Percentiles rank a stretch among this genome's conserved stretches.
phyloP scores from a whole-genome alignment of 164 flowering plant genomes.

The Dillenia suffruticosa region DNA sequence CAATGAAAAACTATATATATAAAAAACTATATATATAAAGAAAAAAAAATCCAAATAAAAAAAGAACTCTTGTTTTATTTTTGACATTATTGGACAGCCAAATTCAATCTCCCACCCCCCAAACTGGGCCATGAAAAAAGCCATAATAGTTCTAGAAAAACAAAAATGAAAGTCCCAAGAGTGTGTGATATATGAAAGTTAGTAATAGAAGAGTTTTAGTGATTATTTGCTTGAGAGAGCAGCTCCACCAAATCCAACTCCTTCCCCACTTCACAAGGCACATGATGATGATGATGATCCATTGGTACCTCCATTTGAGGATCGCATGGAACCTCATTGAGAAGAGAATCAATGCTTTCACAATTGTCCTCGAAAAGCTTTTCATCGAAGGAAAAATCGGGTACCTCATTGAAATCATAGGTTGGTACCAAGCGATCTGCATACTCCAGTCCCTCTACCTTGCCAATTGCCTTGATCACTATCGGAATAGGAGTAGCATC shows the following conservation, averaged over 20 bases:
- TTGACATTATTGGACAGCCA: too few species aligned
- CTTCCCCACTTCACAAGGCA: conserved; percentile 34
- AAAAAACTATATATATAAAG: too few species aligned
- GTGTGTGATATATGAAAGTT: too few species aligned
- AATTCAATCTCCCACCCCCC: too few species aligned
- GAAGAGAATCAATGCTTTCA: conserved; percentile 27
- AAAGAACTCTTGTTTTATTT: too few species aligned
- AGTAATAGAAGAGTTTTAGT: background rate
- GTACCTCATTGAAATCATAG: conserved; percentile 31
- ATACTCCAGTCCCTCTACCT: background rate
- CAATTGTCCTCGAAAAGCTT: conserved; percentile 29
- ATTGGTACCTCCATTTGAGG: conserved; percentile 13
- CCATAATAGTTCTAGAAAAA: too few species aligned
- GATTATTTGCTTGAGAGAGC: conserved; percentile 31
- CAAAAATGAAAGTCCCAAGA: too few species aligned
- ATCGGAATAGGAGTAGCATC: too few species aligned
- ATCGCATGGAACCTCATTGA: conserved; percentile 26
- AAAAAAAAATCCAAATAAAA: too few species aligned
- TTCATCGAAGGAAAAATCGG: conserved; percentile 34
- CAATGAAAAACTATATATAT: too few species aligned
- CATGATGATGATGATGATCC: background rate
- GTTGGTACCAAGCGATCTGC: conserved; percentile 24
- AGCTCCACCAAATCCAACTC: conserved; percentile 62
- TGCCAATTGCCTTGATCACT: too few species aligned
- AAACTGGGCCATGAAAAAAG: too few species aligned